Conservation (phyloP, 129 eudicot species). For the Logfia minima region DNA sequence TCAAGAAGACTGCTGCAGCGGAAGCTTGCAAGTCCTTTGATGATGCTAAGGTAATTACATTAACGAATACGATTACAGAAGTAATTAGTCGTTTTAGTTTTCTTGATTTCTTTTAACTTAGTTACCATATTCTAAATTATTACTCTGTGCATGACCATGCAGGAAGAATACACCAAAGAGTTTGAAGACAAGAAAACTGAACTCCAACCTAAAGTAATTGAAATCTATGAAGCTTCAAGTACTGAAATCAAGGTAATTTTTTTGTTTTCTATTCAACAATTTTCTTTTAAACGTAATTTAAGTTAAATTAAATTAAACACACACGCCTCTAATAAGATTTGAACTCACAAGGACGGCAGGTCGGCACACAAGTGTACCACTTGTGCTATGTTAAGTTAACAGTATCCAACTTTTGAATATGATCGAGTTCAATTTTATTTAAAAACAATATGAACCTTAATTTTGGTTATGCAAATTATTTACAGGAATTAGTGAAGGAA, state of each 20-base stretch:
- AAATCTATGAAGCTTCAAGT: constrained; percentile 64
- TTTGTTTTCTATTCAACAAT: not conserved
- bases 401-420: too few relatives aligned
- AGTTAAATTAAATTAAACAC: too few relatives aligned
- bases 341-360: too few relatives aligned
- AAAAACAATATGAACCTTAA: too few relatives aligned
- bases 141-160: constrained; percentile 26
- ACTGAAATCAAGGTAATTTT: constrained; percentile 68
- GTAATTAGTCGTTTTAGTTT: not conserved
- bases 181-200: constrained; percentile 78
- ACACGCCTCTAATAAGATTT: too few relatives aligned
- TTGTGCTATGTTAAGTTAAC: too few relatives aligned
- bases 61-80: not conserved
- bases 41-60: constrained; percentile 53
- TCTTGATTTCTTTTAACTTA: not conserved
- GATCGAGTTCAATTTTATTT: not conserved
- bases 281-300: too few relatives aligned
- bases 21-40: constrained; percentile 83
- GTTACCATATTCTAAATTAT: not conserved
- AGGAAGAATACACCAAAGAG: constrained; percentile 68
- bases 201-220: constrained; percentile 68
- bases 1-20: constrained; percentile 66
- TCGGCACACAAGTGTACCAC: too few relatives aligned
- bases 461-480: not conserved
- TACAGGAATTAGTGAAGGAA: constrained; percentile 65